phyloP scores from a whole-genome alignment of 2,329 filamentous ascomycete genomes.

The Sarocladiaceae sp. region DNA sequence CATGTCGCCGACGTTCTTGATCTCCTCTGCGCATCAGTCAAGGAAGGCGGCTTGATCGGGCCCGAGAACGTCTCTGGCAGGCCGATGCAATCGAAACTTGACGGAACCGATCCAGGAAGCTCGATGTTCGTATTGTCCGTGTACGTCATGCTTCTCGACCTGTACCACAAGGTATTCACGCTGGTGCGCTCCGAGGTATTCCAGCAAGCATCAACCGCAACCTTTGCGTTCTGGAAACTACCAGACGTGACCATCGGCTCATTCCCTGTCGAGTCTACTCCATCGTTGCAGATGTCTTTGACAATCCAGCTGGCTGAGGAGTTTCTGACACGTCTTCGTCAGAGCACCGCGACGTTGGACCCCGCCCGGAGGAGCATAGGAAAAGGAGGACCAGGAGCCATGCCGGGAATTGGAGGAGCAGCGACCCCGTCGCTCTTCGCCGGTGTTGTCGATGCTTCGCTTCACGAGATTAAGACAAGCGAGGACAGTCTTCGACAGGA shows the following conservation, averaged over 20 bases:
- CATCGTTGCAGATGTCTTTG: slow-evolving; percentile 35
- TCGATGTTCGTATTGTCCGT: slow-evolving; percentile 32
- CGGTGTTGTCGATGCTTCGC: slow-evolving; percentile 17
- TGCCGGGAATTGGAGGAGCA: too few relatives aligned
- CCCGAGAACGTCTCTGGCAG: slow-evolving; percentile 1
- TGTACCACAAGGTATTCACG: slow-evolving; percentile 32
- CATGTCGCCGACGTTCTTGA: slow-evolving; percentile 29
- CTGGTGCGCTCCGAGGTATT: slow-evolving; percentile 28
- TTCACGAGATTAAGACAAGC: slow-evolving; percentile 21
- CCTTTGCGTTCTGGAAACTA: slow-evolving; percentile 31
- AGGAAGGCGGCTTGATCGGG: not conserved
- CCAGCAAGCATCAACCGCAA: slow-evolving; percentile 15
- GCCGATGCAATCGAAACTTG: slow-evolving; percentile 15
- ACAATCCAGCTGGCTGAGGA: slow-evolving; percentile 36
- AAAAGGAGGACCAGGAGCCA: not conserved
- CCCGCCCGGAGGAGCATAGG: slow-evolving; percentile 14
- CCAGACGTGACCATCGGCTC: slow-evolving; percentile 34
- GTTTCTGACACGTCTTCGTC: slow-evolving; percentile 29
- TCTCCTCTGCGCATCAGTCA: slow-evolving; percentile 14
- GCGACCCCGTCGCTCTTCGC: slow-evolving; percentile 16
- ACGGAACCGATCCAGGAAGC: slow-evolving; percentile 28
- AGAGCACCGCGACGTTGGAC: slow-evolving; percentile 24
- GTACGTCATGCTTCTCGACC: slow-evolving; percentile 32
- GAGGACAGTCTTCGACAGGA: slow-evolving; percentile 28
- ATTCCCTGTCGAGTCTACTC: slow-evolving; percentile 32